Base-by-base conservation (phyloP, 1,139 yeast genomes). In the Arxiozyma heterogenica region DNA sequence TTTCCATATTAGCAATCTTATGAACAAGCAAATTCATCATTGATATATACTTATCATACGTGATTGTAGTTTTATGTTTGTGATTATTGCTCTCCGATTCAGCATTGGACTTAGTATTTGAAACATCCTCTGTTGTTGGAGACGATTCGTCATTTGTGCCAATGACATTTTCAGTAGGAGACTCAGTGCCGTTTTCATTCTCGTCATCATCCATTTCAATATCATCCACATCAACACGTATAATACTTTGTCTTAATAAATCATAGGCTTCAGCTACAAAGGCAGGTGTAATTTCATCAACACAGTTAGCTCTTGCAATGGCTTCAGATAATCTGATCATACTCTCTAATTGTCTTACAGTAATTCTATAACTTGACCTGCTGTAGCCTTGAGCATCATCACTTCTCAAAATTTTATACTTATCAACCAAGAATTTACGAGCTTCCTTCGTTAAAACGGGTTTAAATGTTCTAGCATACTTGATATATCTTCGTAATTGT, bases 201-300 rank as follows among this genome's bases (percentile, higher is more conserved):
- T 80, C 90, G 18, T 82, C 94, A n/a, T 34, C 39, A 15, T 84
- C 95, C 53, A 93, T 77, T 57, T 88, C 95, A 46, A 94, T 79
- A 69, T 93, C 98, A 62, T 93, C 98, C 72, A 86, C 86, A 67
- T 93, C 98, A 49, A 93, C 98, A 60, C 95, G 82, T 61, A 93
- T 89, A 58, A 93, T 91, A 47, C 96, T 87, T 71, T 89, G 96
- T 65, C 95, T 83, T 63, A 93, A 76, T 57, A 93, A 75, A 64
- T 87, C 94, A 69, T 86, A 91, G 0, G 98, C 98, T 68, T 94
- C 98, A 2, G 91, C 86, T 47, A 93, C 98, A 69, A 90, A 87
- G 45, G 81, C 79, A 27, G 95, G 90, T 0, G 94, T 84, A 56
- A 94, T 88, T 56, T 82, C 88, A 60, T 88, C 94, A 12, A 93